These are phyloP conservation scores for Fraxinus albicans DNA, from an alignment of 305 asterid genomes.

Conservation along the genomic window DNA sequence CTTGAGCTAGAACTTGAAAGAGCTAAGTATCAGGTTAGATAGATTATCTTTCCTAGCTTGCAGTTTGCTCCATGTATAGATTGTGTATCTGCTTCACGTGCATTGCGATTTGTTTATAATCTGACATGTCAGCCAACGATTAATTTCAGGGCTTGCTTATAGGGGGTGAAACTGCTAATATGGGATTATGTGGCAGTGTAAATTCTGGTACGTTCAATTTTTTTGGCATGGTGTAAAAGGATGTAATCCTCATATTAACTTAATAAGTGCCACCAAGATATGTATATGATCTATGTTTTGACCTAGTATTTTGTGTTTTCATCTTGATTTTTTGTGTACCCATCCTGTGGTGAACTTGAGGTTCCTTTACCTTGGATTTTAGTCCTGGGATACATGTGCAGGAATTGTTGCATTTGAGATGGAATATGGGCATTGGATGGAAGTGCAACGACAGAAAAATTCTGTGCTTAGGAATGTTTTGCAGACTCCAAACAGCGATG, in stretches of 20 bases:
- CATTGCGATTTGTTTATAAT: not conserved
- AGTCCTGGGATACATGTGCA: slow-evolving; percentile 12
- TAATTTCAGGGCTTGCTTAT: slow-evolving; percentile 55
- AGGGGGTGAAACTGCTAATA: slow-evolving; percentile 45
- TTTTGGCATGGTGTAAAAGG: not conserved
- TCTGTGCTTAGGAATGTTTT: slow-evolving; percentile 55
- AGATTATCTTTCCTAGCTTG: not conserved
- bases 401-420: slow-evolving; percentile 78
- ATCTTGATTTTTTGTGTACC: not conserved
- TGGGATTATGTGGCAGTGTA: slow-evolving; percentile 47
- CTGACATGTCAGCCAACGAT: not conserved
- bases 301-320: not conserved
- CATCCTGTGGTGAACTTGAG: not conserved
- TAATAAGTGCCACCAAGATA: not conserved
- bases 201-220: slow-evolving; percentile 44
- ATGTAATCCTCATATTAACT: not conserved
- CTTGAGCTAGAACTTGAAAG: slow-evolving; percentile 76
- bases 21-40: slow-evolving; percentile 66
- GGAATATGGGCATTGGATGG: slow-evolving; percentile 74
- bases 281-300: too few relatives aligned
- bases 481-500: slow-evolving; percentile 51
- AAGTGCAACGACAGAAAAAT: slow-evolving; percentile 63
- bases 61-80: not conserved
- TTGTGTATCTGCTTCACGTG: not conserved
- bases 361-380: not conserved